Conservation (phyloP, 345 rosid species). For the Ceriops tagal region DNA sequence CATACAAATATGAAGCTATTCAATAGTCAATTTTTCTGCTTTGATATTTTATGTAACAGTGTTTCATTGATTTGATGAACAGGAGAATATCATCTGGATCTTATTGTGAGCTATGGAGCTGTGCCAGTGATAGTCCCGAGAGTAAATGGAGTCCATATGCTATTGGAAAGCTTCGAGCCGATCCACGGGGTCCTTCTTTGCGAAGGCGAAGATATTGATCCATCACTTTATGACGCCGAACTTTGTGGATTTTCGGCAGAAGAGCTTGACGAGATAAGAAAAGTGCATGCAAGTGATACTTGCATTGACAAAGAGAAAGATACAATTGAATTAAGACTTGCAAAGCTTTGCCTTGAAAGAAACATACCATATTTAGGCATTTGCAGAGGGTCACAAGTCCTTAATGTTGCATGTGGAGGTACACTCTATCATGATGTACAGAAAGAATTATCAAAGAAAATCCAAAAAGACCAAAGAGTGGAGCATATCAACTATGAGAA, state of each 20-base stretch:
- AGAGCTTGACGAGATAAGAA: constrained; percentile 51
- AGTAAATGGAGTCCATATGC: constrained; percentile 70
- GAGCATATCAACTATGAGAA: constrained; percentile 49
- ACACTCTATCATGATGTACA: constrained; percentile 60
- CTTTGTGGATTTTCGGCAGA: constrained; percentile 38
- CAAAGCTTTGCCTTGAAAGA: constrained; percentile 56
- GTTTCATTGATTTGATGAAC: constrained; percentile 9
- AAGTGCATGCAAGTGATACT: constrained; percentile 45
- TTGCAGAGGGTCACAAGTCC: constrained; percentile 70
- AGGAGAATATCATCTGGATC: constrained; percentile 94
- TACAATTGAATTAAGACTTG: constrained; percentile 50
- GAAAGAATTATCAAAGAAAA: constrained; percentile 33
- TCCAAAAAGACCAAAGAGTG: constrained; percentile 21
- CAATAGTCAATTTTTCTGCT: too few relatives aligned
- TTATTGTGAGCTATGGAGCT: constrained; percentile 71
- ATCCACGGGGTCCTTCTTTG: constrained; percentile 91
- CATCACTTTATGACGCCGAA: constrained; percentile 50
- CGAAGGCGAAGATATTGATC: constrained; percentile 75
- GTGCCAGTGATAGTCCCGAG: constrained; percentile 88
- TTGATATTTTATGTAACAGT: too few relatives aligned
- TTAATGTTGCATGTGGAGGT: constrained; percentile 68
- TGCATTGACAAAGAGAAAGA: constrained; percentile 57
- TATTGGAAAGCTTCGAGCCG: constrained; percentile 83
- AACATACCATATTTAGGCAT: constrained; percentile 64
- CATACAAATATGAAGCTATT: too few relatives aligned